Evolutionary conservation across 2,329 filamentous ascomycete species (phyloP).

Genomic region (Boeremia lycopersici): DNA sequence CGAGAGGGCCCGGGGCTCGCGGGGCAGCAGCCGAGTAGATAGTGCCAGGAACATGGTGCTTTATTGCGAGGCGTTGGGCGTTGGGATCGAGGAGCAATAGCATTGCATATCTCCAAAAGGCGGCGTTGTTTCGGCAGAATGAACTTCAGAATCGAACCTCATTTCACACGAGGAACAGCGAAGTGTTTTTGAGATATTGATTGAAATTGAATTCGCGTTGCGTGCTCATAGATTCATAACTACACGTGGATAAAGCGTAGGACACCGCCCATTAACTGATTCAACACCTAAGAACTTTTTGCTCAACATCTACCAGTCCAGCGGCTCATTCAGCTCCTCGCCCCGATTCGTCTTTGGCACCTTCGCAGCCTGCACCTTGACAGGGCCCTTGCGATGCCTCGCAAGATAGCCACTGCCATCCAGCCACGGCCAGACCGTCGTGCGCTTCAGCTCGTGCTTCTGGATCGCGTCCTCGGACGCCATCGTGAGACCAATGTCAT

Average conservation of each 20-base stretch:
- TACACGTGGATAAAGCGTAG: background rate
- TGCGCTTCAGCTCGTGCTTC: slow-evolving; percentile 79
- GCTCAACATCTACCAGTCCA: slow-evolving; percentile 73
- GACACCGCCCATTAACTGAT: background rate
- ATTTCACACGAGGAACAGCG: background rate
- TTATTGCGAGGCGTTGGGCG: slow-evolving; percentile 13
- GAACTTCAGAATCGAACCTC: background rate
- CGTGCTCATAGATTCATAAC: slow-evolving; percentile 1
- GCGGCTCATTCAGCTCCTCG: slow-evolving; percentile 79
- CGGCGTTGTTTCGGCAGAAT: background rate
- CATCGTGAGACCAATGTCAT: slow-evolving; percentile 95
- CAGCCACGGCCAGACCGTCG: slow-evolving; percentile 83
- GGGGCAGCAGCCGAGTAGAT: slow-evolving; percentile 26
- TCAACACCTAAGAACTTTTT: background rate
- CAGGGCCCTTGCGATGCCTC: slow-evolving; percentile 60
- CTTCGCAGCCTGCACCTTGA: slow-evolving; percentile 68
- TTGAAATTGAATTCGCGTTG: background rate
- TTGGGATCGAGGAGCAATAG: slow-evolving; percentile 11
- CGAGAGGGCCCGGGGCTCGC: slow-evolving; percentile 66
- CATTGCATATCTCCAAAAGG: slow-evolving; percentile 19
- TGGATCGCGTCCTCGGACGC: slow-evolving; percentile 89
- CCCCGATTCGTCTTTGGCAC: slow-evolving; percentile 90
- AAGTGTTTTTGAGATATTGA: background rate
- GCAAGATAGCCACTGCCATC: slow-evolving; percentile 83
- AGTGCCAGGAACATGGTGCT: background rate